phyloP scores from a whole-genome alignment of 305 asterid genomes.

The Plantago coronopus region DNA sequence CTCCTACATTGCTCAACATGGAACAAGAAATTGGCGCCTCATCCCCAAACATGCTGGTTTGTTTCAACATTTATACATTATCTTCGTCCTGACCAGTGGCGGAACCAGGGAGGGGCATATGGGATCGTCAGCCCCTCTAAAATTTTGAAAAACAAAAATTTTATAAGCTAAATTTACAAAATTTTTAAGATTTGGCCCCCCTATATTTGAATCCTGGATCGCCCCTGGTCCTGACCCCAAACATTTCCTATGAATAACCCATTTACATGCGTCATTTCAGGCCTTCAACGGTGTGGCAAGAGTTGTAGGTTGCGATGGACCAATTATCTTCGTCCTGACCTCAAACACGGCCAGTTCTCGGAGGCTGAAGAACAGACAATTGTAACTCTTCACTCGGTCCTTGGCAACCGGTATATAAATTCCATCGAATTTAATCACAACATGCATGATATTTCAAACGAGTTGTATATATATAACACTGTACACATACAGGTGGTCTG shows the following conservation, averaged over 20 bases:
- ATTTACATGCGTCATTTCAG: too few species aligned
- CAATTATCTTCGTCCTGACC: conserved; percentile 87
- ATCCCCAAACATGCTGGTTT: conserved; percentile 91
- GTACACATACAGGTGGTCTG: conserved; percentile 69
- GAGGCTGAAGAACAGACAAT: conserved; percentile 78
- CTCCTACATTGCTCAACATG: conserved; percentile 91
- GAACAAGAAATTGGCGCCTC: conserved; percentile 96
- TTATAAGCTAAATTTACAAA: too few species aligned
- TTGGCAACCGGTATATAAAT: conserved; percentile 64
- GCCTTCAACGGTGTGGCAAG: conserved; percentile 87
- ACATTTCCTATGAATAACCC: too few species aligned
- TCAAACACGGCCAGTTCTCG: conserved; percentile 82
- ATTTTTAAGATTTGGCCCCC: too few species aligned
- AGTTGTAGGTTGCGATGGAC: conserved; percentile 89
- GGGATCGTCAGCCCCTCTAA: too few species aligned
- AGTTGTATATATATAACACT: not conserved
- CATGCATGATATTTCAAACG: not conserved
- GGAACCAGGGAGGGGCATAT: too few species aligned
- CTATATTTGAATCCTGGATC: too few species aligned
- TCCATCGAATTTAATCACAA: not conserved
- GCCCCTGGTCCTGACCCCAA: too few species aligned
- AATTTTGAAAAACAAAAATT: too few species aligned
- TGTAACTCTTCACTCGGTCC: conserved; percentile 79
- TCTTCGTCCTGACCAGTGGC: too few species aligned
- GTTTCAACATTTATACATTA: too few species aligned